Evolutionary conservation across 495 filamentous ascomycete species (phyloP), one percentile per base, ranked within the genome.

Genomic region (Tuber magnatum): DNA sequence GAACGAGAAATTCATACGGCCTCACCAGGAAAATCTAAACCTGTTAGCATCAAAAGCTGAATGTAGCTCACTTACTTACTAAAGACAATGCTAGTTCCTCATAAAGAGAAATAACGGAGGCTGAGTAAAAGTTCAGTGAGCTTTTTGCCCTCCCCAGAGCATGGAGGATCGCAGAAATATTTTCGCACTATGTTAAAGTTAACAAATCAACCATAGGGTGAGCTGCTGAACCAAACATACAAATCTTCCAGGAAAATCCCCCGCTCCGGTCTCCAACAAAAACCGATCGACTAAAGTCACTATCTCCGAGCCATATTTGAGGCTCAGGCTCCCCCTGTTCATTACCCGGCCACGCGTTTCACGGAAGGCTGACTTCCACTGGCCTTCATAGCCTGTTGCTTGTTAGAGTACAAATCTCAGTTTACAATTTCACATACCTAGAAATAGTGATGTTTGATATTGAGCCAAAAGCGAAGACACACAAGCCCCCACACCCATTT

Each of bases 101-200:
- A 22, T 76, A 76, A 35, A 76, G 56, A 18, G 42, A 40, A 10
- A 76, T 32, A 28, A 76, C 43, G 8, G 71, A 74, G 8, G 71
- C 18, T 1, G 75, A 74, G 38, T 76, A 76, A 74, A 48, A 48
- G 1, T n/a, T 18, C 22, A 56, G 41, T 0, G 12, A 32, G 20
- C 18, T 48, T 20, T 39, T n/a, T 18, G 18, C 24, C 14, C 41
- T 20, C 24, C 22, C 56, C 10, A 74, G 35, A 14, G 42, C 56
- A 24, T 3, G 6, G 35, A 76, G 75, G 42, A 74, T 28, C 24
- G 0, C 22, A 22, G 1, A n/a, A 68, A 74, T 14, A 22, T 74
- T 76, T 68, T 74, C 71, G 42, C 43, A 76, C 71, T 76, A 71
- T n/a, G 35, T 28, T 16, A 18, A 22, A 40, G 14, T 28, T 75